Base-by-base conservation (phyloP, 495 filamentous ascomycete genomes). In the Xylaria sp. region DNA sequence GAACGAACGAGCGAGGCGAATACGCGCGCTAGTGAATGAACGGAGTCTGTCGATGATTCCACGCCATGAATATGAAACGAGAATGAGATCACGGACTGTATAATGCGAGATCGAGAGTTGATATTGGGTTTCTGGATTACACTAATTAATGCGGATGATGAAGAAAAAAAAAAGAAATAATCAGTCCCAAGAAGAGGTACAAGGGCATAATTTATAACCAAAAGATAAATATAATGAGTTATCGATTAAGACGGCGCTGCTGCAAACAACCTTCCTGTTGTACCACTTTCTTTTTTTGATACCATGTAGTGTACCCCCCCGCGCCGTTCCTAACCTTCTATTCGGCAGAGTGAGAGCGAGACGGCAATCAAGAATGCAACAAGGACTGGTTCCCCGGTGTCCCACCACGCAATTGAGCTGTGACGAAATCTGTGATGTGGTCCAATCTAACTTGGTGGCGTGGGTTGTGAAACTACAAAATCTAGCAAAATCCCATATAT, bases 51-150 rank as follows among this genome's bases (percentile, higher is more conserved):
- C 48, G 63, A 55, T 41, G 19, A 33, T 43, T 52, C n/a, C 1
- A 24, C 4, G 37, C 21, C 11, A 44, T 17, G 52, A 48, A 68
- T 12, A 44, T 68, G n/a, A 59, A 68, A 59, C 14, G n/a, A 58
- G 50, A 26, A 52, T 58, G 24, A 24, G 37, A 46, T 58, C 24
- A 41, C 5, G 17, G 40, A 21, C 15, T 35, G 2, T 46, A n/a
- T n/a, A 26, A 44, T 44, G 17, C 11, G 24, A 35, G 37, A 46
- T 44, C 14, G 26, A 29, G 29, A 9, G 7, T 26, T 14, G 31
- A 35, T 5, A 15, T 43, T 43, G 46, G 64, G 14, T 8, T 55
- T 35, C 12, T 55, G 46, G 46, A 29, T 55, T 14, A 37, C 15
- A 67, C 29, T 4, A 55, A 19, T 55, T 55, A 67, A 55, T 29